phyloP scores from a whole-genome alignment of 352 stramenopile species.

The Globisporangium canariense region DNA sequence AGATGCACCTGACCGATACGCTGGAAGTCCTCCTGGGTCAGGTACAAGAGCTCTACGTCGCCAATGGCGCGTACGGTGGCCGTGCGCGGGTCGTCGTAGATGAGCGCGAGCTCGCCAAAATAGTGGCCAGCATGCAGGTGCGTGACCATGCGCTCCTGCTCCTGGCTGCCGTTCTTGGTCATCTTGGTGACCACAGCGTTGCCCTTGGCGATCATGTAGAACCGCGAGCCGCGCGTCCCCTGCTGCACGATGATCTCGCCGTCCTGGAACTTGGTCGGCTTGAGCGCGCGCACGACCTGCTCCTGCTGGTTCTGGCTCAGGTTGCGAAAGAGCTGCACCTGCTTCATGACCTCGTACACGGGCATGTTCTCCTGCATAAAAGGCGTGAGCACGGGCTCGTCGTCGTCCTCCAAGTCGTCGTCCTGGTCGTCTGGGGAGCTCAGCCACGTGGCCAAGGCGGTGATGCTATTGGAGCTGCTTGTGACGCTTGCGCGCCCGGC shows the following conservation, averaged over 20 bases:
- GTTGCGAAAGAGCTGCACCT: slow-evolving; percentile 86
- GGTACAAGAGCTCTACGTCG: slow-evolving; percentile 78
- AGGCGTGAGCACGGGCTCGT: slow-evolving; percentile 60
- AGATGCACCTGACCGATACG: slow-evolving; percentile 84
- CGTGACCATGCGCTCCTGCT: slow-evolving; percentile 84
- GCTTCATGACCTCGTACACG: slow-evolving; percentile 86
- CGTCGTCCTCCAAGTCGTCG: slow-evolving; percentile 60
- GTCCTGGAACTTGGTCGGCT: slow-evolving; percentile 82
- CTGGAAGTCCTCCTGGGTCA: slow-evolving; percentile 87
- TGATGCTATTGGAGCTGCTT: slow-evolving; percentile 60
- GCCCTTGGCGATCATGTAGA: slow-evolving; percentile 90
- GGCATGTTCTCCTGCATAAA: slow-evolving; percentile 84
- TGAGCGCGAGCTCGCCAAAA: slow-evolving; percentile 91
- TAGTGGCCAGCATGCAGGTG: slow-evolving; percentile 89
- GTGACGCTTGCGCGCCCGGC: slow-evolving; percentile 33
- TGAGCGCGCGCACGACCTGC: slow-evolving; percentile 81
- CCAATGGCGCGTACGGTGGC: slow-evolving; percentile 74
- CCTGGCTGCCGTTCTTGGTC: slow-evolving; percentile 29
- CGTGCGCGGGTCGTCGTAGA: slow-evolving; percentile 89
- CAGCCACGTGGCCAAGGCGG: slow-evolving; percentile 59
- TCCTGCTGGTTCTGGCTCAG: slow-evolving; percentile 86
- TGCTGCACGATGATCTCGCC: slow-evolving; percentile 85
- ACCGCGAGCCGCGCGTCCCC: slow-evolving; percentile 75
- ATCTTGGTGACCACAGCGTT: slow-evolving; percentile 85
- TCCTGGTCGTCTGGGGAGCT: slow-evolving; percentile 63